Base-by-base conservation (phyloP, 257 asterid species). In the Sherardia arvensis region DNA sequence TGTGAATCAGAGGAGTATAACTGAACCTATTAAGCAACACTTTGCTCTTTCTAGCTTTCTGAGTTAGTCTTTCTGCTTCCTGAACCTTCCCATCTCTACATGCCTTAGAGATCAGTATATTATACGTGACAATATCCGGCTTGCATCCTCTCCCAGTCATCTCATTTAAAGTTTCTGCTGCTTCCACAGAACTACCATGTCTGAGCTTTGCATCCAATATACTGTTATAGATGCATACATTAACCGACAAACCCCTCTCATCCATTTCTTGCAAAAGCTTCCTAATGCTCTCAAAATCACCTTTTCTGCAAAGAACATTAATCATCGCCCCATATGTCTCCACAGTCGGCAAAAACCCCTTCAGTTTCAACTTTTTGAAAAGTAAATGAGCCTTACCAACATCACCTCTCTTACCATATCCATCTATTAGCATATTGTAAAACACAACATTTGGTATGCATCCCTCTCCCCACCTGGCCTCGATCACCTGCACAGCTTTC, bases 291-390 rank as follows among this genome's bases (percentile, higher is more conserved):
- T 67, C 80, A 75, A 92, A 89, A 27, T 80, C 78, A 64, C 94
- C 88, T 62, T 57, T 63, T 73, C 70, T 87, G 74, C 95, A 89
- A 56, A 81, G 83, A n/a, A 95, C 95, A 64, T 81, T 75, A 63
- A 89, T 66, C 64, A 89, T 76, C 36, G 96, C 85, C 69, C 96
- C 94, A 67, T 89, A 92, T 28, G 99, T 89, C 79, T 85, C 85
- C 34, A 78, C 79, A 4, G 83, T 84, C 26, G 94, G 87, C 73
- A 87, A 83, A 76, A 85, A 83, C 9, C 90, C 95, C 83, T 80
- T 84, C 69, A n/a, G 59, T 74, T 89, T 87, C 87, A 92, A 76
- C 71, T 87, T 83, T 63, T 69, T 70, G 47, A 89, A 77, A 61
- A 87, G 84, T 27, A 65, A 64, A 47, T 66, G 71, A 15, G 95